Evolutionary conservation across 2,329 filamentous ascomycete species (phyloP).

Genomic region (Talaromyces sp.): DNA sequence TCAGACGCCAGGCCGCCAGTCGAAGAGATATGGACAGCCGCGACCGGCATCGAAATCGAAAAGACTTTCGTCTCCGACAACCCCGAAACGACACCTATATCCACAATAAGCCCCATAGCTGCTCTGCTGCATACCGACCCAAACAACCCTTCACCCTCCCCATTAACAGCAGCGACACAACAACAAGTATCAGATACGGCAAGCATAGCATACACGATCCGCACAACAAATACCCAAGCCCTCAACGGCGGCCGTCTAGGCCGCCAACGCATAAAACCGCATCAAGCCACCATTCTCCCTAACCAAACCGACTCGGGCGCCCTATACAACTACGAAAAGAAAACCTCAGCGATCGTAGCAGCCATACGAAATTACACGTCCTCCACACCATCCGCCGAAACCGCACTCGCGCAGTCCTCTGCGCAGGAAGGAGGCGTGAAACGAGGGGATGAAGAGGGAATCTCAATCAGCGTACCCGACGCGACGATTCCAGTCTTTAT

Average conservation of each 20-base stretch:
- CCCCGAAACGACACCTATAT: background rate
- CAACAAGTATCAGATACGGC: slow-evolving; percentile 25
- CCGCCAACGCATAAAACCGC: slow-evolving; percentile 35
- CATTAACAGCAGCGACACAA: slow-evolving; percentile 21
- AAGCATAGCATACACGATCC: slow-evolving; percentile 25
- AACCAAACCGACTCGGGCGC: slow-evolving; percentile 39
- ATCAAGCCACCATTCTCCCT: slow-evolving; percentile 45
- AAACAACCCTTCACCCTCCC: slow-evolving; percentile 1
- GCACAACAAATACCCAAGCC: slow-evolving; percentile 20
- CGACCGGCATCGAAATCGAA: slow-evolving; percentile 40
- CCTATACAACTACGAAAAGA: slow-evolving; percentile 44
- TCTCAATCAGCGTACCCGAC: slow-evolving; percentile 36
- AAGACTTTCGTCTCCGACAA: slow-evolving; percentile 17
- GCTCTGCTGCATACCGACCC: slow-evolving; percentile 2
- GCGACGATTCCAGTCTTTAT: slow-evolving; percentile 33
- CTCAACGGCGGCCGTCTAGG: slow-evolving; percentile 21
- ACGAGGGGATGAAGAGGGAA: slow-evolving; percentile 24
- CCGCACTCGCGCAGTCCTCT: slow-evolving; percentile 30
- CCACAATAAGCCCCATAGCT: slow-evolving; percentile 3
- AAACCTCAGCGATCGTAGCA: slow-evolving; percentile 40
- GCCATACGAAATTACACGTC: slow-evolving; percentile 42
- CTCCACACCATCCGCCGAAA: slow-evolving; percentile 36
- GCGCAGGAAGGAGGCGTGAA: background rate
- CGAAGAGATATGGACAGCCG: slow-evolving; percentile 60
- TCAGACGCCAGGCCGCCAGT: slow-evolving; percentile 55